Percentiles rank a stretch among this genome's conserved stretches.
phyloP scores from a whole-genome alignment of 2,329 filamentous ascomycete genomes.

The Trichoderma lentiforme region DNA sequence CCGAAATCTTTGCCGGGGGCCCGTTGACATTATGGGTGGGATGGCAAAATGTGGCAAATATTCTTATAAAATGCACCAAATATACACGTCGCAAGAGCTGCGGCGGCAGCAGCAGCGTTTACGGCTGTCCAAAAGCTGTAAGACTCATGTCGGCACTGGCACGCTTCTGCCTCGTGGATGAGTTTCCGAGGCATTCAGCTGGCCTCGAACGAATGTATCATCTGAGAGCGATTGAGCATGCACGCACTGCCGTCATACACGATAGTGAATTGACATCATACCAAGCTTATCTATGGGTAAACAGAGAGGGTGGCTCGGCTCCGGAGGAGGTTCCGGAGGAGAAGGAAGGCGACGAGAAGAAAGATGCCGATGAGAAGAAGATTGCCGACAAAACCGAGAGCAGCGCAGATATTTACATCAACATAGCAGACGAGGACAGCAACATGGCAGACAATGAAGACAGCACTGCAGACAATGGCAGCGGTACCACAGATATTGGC shows the following conservation, averaged over 20 bases:
- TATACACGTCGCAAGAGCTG: background rate
- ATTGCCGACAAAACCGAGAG: background rate
- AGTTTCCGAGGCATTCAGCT: background rate
- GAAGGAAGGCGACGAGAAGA: too few relatives aligned
- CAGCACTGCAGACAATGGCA: background rate
- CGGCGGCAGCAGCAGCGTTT: background rate
- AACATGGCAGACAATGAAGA: background rate
- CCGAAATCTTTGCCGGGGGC: background rate
- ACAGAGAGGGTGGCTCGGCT: background rate
- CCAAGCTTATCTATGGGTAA: background rate
- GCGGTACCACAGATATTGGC: background rate
- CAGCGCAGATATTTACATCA: background rate
- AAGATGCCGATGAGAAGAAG: too few relatives aligned
- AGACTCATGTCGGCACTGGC: background rate
- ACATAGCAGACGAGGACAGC: too few relatives aligned
- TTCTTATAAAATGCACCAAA: background rate
- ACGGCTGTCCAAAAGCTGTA: background rate
- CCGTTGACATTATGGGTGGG: background rate
- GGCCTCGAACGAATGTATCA: background rate
- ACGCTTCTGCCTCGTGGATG: background rate
- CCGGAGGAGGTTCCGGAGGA: background rate
- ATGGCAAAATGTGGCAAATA: background rate
- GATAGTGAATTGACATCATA: fast-evolving
- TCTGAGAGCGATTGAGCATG: background rate
- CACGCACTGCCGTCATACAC: background rate